A percentile compares a stretch with the other conserved stretches of the same genome.
These are phyloP conservation scores for Neckera pumila DNA, from an alignment of 225 moss, liverwort and hornwort species.

Conservation along the genomic window DNA sequence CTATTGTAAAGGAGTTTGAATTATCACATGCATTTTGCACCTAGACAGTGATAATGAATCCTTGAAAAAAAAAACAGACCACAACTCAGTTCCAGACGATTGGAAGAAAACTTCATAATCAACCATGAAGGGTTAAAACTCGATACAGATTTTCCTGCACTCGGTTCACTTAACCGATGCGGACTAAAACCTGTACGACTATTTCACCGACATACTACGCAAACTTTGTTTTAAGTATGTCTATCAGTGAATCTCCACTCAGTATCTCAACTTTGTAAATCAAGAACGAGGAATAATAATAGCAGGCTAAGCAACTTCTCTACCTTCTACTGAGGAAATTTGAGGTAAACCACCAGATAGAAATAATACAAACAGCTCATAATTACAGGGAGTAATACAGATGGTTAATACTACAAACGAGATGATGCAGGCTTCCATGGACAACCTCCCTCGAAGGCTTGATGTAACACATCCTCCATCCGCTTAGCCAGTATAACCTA, in stretches of 20 bases:
- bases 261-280: neutral
- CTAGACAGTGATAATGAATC: neutral
- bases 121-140: neutral
- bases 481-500: slow-evolving; percentile 47
- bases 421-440: slow-evolving; percentile 54
- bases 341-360: neutral
- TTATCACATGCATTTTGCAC: neutral
- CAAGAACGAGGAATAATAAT: neutral
- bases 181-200: neutral
- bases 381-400: neutral
- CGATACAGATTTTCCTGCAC: neutral
- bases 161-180: neutral
- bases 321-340: neutral
- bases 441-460: slow-evolving; percentile 58
- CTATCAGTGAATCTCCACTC: neutral
- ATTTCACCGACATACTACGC: neutral
- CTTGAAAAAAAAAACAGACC: neutral
- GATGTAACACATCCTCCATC: slow-evolving; percentile 52
- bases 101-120: neutral
- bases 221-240: neutral
- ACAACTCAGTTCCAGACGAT: neutral
- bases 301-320: neutral
- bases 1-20: too few relatives aligned
- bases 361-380: neutral
- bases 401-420: slow-evolving; percentile 17